Percentiles rank a stretch among this genome's conserved stretches.
Evolutionary conservation across 768 basidiomycete species (phyloP).

Genomic region (Exidia glandulosa): DNA sequence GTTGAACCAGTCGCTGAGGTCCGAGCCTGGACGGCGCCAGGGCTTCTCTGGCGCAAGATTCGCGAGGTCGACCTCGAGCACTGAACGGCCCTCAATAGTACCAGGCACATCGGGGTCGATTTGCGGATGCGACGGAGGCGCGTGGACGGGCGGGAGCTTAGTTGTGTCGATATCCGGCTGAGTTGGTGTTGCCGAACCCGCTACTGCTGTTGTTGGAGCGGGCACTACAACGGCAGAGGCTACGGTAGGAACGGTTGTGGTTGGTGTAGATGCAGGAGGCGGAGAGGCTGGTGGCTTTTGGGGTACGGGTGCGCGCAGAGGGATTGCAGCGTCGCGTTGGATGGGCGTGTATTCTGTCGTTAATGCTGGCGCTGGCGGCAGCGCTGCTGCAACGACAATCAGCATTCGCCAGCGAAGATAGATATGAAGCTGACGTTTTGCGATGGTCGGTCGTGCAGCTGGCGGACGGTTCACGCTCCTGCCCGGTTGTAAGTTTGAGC

Average conservation of each 20-base stretch:
- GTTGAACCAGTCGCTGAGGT: conserved; percentile 97
- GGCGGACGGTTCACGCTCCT: conserved; percentile 2
- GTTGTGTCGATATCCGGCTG: conserved; percentile 54
- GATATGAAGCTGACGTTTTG: conserved; percentile 3
- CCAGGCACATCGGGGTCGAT: conserved; percentile 60
- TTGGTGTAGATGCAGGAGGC: conserved; percentile 14
- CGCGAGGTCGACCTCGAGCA: conserved; percentile 74
- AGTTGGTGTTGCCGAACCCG: not conserved
- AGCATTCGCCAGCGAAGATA: not conserved
- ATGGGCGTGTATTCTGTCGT: conserved; percentile 66
- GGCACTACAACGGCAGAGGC: too few relatives aligned
- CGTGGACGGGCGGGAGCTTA: conserved; percentile 51
- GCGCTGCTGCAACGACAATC: conserved; percentile 19
- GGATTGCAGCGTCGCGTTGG: conserved; percentile 45
- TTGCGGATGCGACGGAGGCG: conserved; percentile 69
- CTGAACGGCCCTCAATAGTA: too few relatives aligned
- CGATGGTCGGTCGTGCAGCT: conserved; percentile 2
- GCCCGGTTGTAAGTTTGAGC: not conserved
- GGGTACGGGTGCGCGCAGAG: conserved; percentile 11
- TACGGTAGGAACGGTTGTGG: conserved; percentile 8
- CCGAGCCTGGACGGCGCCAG: conserved; percentile 86
- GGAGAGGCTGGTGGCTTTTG: conserved; percentile 19
- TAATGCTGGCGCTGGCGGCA: conserved; percentile 37
- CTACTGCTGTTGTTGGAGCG: too few relatives aligned
- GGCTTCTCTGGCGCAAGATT: conserved; percentile 63